Evolutionary conservation across 192 early-diverging fungal genomes (phyloP).

Genomic region (Backusella mclennaniae): DNA sequence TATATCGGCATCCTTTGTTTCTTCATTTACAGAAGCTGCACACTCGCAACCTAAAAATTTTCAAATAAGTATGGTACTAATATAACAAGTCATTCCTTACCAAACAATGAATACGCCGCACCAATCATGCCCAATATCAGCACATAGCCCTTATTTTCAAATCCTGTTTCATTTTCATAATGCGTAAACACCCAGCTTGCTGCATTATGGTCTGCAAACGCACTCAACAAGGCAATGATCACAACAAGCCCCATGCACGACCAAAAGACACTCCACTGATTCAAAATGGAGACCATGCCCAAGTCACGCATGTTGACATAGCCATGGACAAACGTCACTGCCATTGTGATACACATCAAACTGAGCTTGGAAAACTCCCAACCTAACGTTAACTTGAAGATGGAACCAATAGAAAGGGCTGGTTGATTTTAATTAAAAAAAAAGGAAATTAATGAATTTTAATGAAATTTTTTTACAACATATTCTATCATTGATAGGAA

Average conservation of each 20-base stretch:
- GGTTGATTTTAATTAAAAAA: background rate
- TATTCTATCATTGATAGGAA: background rate
- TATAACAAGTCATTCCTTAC: background rate
- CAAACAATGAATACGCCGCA: conserved; percentile 33
- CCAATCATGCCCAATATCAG: conserved; percentile 31
- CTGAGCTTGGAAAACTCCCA: conserved; percentile 2
- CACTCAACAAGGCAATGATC: conserved; percentile 17
- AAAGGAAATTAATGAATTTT: background rate
- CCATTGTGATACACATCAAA: conserved; percentile 18
- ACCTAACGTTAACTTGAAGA: conserved; percentile 16
- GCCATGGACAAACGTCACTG: conserved; percentile 20
- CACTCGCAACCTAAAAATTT: conserved; percentile 29
- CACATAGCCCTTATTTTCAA: conserved; percentile 23
- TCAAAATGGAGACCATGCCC: conserved; percentile 16
- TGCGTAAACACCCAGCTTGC: conserved; percentile 25
- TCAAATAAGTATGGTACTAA: background rate
- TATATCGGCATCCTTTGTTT: conserved; percentile 33
- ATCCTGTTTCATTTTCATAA: conserved; percentile 38
- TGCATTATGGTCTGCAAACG: conserved; percentile 9
- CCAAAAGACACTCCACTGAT: conserved; percentile 35
- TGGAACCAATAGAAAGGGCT: conserved; percentile 30
- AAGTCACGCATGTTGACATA: conserved; percentile 24
- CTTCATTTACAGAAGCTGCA: conserved; percentile 33
- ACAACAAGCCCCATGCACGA: conserved; percentile 26
- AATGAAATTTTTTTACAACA: too few relatives aligned